Conservation (phyloP, 2,329 filamentous ascomycete species). For the Paecilomyces variotii region DNA sequence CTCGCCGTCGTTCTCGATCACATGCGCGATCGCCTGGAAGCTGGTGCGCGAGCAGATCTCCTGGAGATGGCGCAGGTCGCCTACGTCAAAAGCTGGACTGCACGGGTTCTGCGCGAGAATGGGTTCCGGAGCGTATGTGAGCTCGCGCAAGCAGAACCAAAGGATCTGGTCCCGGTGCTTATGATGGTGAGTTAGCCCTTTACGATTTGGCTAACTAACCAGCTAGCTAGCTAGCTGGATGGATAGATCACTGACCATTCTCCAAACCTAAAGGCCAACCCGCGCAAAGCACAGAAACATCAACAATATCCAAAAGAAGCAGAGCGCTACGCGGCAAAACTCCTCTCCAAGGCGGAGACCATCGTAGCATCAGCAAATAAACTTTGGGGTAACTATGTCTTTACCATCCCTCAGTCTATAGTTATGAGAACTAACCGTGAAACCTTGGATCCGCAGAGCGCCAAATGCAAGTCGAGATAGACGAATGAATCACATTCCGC, state of each 20-base stretch:
- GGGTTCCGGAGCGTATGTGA: slow-evolving; percentile 61
- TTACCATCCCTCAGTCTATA: not conserved
- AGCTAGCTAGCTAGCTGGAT: no score
- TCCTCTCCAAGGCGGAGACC: slow-evolving; percentile 57
- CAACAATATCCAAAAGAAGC: slow-evolving; percentile 50
- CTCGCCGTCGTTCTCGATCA: slow-evolving; percentile 66
- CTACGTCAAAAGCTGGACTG: slow-evolving; percentile 70
- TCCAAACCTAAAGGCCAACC: slow-evolving; percentile 49
- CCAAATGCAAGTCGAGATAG: slow-evolving; percentile 28
- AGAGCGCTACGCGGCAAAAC: slow-evolving; percentile 54
- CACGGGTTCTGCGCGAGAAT: slow-evolving; percentile 67
- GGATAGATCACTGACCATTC: slow-evolving; percentile 2
- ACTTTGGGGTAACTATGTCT: slow-evolving; percentile 48
- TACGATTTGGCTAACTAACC: no score
- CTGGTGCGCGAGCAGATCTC: slow-evolving; percentile 63
- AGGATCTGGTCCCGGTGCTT: slow-evolving; percentile 62
- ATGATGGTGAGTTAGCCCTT: slow-evolving; percentile 48
- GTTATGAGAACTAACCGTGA: slow-evolving; percentile 2
- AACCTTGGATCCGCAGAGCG: slow-evolving; percentile 17
- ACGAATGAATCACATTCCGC: slow-evolving; percentile 15
- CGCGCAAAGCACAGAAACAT: slow-evolving; percentile 47
- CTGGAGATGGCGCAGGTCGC: slow-evolving; percentile 63
- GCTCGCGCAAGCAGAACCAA: slow-evolving; percentile 60
- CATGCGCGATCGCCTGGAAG: slow-evolving; percentile 64
- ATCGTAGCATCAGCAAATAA: slow-evolving; percentile 62